Conservation (phyloP, 2,329 filamentous ascomycete species). For the Cordyceps fumosorosea region DNA sequence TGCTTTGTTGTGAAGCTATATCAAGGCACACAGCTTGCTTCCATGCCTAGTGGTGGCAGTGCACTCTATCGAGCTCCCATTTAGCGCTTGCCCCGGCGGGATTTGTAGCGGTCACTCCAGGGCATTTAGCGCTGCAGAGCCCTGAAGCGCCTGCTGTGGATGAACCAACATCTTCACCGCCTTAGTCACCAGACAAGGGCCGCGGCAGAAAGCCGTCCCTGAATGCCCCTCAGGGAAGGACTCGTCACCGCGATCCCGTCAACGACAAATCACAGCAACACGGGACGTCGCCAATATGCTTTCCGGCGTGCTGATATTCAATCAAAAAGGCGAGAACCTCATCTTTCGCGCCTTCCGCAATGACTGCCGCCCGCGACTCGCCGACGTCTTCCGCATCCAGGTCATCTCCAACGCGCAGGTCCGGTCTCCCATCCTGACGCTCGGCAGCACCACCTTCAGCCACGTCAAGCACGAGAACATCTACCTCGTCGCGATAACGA, state of each 20-base stretch:
- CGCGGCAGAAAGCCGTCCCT: constrained; percentile 5
- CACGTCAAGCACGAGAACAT: constrained; percentile 99
- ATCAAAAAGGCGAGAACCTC: constrained; percentile 98
- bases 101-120: neutral
- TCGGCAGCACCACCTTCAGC: constrained; percentile 97
- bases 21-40: neutral
- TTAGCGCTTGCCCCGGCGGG: neutral
- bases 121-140: neutral
- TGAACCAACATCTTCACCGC: neutral
- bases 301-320: constrained; percentile 95
- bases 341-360: constrained; percentile 99
- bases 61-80: neutral
- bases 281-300: constrained; percentile 54
- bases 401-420: constrained; percentile 98
- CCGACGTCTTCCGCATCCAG: constrained; percentile 98
- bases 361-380: constrained; percentile 93
- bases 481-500: constrained; percentile 93
- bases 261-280: neutral
- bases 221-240: constrained; percentile 2
- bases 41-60: neutral
- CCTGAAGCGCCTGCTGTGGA: neutral
- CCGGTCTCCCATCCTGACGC: constrained; percentile 91
- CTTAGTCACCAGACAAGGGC: neutral
- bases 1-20: neutral
- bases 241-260: neutral